A percentile compares a stretch with the other conserved stretches of the same genome.
Conservation (phyloP, 2,329 filamentous ascomycete species). For the Scedosporium dehoogii region DNA sequence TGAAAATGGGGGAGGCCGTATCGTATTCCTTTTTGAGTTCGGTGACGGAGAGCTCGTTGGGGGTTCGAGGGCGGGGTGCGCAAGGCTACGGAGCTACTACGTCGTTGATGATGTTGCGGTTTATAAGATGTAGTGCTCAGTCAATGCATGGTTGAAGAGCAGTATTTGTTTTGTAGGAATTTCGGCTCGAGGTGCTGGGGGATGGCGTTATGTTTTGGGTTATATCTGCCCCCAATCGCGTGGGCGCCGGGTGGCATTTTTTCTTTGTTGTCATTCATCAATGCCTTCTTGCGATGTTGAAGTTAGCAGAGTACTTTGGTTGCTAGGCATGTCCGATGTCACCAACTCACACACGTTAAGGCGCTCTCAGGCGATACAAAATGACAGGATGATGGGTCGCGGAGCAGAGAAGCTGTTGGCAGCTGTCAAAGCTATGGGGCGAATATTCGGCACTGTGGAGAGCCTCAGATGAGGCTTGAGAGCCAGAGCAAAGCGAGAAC, state of each 20-base stretch:
- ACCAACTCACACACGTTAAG: background rate
- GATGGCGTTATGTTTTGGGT: too few relatives aligned
- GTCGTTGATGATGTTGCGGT: too few relatives aligned
- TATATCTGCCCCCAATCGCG: too few relatives aligned
- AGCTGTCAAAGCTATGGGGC: too few relatives aligned
- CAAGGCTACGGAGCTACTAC: background rate
- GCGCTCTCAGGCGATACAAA: background rate
- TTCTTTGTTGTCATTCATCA: background rate
- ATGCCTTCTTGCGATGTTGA: background rate
- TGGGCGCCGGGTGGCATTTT: background rate
- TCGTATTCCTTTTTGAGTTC: too few relatives aligned
- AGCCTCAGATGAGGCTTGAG: background rate
- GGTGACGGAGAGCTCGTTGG: background rate
- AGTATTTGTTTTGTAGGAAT: too few relatives aligned
- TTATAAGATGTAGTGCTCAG: too few relatives aligned
- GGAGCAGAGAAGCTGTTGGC: too few relatives aligned
- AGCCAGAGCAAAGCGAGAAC: background rate
- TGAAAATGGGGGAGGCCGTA: background rate
- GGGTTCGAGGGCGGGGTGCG: background rate
- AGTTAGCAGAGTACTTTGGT: slow-evolving; percentile 4
- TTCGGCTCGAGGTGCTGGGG: too few relatives aligned
- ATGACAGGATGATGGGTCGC: background rate
- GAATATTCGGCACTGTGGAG: background rate
- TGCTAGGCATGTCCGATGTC: background rate
- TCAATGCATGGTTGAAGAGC: too few relatives aligned